Conservation (phyloP, 164 flowering plant genomes). For the Vitis labrusca region DNA sequence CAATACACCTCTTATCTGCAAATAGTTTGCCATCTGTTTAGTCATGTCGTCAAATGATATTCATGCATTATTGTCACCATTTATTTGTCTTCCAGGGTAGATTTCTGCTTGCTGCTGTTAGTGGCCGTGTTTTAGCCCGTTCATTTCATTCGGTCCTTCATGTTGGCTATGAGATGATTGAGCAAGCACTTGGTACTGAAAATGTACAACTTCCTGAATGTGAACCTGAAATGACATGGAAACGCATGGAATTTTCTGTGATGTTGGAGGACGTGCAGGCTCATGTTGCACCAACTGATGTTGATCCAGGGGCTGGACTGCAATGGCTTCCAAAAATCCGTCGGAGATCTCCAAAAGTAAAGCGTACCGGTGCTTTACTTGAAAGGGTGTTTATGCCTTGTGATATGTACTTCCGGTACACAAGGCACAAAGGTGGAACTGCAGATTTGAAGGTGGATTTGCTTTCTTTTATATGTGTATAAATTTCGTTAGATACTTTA, state of each 20-base stretch:
- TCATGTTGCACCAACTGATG: slow-evolving; percentile 99
- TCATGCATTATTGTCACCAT: neutral
- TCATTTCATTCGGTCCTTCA: slow-evolving; percentile 95
- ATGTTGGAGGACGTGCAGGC: slow-evolving; percentile 99
- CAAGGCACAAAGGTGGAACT: slow-evolving; percentile 98
- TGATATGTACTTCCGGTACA: slow-evolving; percentile 96
- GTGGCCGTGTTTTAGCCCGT: slow-evolving; percentile 95
- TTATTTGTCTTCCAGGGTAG: slow-evolving; percentile 69
- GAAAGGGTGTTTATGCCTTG: slow-evolving; percentile 99
- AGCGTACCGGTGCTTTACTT: slow-evolving; percentile 98
- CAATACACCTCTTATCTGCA: neutral
- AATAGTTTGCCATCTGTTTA: neutral
- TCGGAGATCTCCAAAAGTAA: slow-evolving; percentile 86
- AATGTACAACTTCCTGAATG: slow-evolving; percentile 58
- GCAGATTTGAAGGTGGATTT: slow-evolving; percentile 82
- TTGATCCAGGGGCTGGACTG: slow-evolving; percentile 98
- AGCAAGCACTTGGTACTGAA: slow-evolving; percentile 83
- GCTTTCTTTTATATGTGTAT: slow-evolving; percentile 1
- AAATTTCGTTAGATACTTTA: neutral
- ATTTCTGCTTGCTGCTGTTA: slow-evolving; percentile 96
- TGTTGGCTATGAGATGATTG: slow-evolving; percentile 91
- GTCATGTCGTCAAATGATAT: neutral
- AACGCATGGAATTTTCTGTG: slow-evolving; percentile 86
- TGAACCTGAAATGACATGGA: slow-evolving; percentile 97
- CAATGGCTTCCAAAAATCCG: slow-evolving; percentile 99